Percentiles rank a stretch among this genome's conserved stretches.
phyloP scores from a whole-genome alignment of 1,139 yeast genomes.

The Pneumocystis wakefieldiae region DNA sequence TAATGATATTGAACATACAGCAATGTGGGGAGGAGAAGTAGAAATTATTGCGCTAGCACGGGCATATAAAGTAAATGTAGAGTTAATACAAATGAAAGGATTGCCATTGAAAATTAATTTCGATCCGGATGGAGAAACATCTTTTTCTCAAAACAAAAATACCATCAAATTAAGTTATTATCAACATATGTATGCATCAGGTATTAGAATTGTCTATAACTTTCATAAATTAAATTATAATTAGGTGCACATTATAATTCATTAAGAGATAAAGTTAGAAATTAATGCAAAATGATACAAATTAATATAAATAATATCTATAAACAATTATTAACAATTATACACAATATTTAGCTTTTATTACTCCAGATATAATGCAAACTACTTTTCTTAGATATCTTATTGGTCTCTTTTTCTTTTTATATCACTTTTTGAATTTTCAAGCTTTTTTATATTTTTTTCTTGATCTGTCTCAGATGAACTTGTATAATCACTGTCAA shows the following conservation, averaged over 20 bases:
- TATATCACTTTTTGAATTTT: background rate
- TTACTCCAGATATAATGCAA: background rate
- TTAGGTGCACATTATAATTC: conserved; percentile 73
- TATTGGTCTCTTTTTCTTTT: background rate
- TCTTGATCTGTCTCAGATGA: background rate
- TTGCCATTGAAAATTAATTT: conserved; percentile 48
- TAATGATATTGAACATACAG: conserved; percentile 48
- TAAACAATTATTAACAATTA: background rate
- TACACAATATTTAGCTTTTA: background rate
- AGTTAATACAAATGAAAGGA: conserved; percentile 63
- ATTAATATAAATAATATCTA: background rate
- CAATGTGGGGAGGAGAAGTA: conserved; percentile 94
- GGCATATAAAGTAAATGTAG: conserved; percentile 53
- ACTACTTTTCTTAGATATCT: no score
- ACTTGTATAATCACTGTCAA: background rate
- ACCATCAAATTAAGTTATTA: conserved; percentile 57
- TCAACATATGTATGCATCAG: conserved; percentile 73
- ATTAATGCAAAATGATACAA: background rate
- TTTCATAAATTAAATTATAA: background rate
- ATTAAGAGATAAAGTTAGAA: conserved; percentile 26
- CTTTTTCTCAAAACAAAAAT: conserved; percentile 21
- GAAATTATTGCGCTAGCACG: conserved; percentile 71
- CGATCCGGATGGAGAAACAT: conserved; percentile 23
- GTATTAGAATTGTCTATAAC: conserved; percentile 21
- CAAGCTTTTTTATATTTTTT: background rate